Evolutionary conservation across 495 filamentous ascomycete genomes (phyloP), one percentile per base, ranked within the genome.

Genomic region (Penicillium alfredii): DNA sequence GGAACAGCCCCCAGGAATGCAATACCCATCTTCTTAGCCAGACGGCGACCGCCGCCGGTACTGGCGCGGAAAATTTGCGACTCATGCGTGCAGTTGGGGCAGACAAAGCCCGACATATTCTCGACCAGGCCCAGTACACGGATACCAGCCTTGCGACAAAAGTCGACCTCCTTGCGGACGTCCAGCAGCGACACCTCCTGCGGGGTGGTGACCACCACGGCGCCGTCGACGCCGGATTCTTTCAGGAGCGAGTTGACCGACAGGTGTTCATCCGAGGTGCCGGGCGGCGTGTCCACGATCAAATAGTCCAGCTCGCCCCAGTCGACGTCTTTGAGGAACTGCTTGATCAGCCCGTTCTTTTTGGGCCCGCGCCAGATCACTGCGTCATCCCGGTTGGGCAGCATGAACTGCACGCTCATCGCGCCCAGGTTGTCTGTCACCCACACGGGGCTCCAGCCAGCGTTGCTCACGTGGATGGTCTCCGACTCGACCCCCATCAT

Each of bases 341-440:
- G 84, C 67, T 97, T 98, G 55, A 98, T 97, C 38, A 98, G 58
- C 1, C 92, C 92, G 51, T 95, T 98, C 75, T 97, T 98, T 73
- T 97, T 98, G 4, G 93, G 83, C 0, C 92, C 92, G 17, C 90
- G 72, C 93, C 92, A 98, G 40, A 98, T 97, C 8, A 97, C 80
- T 3, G 92, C 93, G 43, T 92, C 87, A 51, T 97, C 92, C 4
- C 84, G 69, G 39, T 85, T 85, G 0, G 92, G 92, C 21, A 98
- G 69, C 89, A 98, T 92, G 56, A 97, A 97, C 60, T 97, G 92
- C 45, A 98, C 82, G 35, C 81, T 88, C 92, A 97, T 98, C 20
- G 90, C 86, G 1, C 80, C 82, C 23, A 98, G 67, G 45, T 95
- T 96, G 37, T 94, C 92, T 29, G 76, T 71, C 3, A 92, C 89